These are phyloP conservation scores for Gossypium gossypioides DNA, from an alignment of 441 rosid genomes.

Conservation along the genomic window DNA sequence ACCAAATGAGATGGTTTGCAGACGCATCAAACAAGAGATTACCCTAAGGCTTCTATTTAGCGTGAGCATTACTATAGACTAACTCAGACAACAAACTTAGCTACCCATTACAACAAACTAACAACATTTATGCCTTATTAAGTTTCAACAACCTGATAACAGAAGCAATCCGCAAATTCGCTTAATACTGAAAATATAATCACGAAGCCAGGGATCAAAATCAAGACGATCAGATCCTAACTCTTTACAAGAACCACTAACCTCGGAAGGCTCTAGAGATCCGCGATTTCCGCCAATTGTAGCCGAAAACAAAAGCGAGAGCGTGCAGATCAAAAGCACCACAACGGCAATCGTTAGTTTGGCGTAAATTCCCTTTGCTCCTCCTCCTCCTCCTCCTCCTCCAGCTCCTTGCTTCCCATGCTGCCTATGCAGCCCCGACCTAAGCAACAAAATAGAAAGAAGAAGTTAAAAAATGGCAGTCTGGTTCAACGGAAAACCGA, in stretches of 20 bases:
- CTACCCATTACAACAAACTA: background rate
- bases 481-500: constrained; percentile 5
- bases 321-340: constrained; percentile 68
- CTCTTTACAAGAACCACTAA: constrained; percentile 16
- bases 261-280: constrained; percentile 48
- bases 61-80: background rate
- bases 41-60: background rate
- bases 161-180: background rate
- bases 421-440: constrained; percentile 59
- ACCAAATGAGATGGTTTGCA: background rate
- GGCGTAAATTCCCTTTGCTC: constrained; percentile 44
- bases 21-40: background rate
- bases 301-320: constrained; percentile 49
- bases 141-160: background rate
- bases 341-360: constrained; percentile 55
- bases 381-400: constrained; percentile 20
- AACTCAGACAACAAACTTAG: background rate
- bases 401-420: constrained; percentile 47
- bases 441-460: constrained; percentile 11
- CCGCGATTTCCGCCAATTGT: constrained; percentile 35
- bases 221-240: constrained; percentile 1
- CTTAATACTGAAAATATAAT: background rate
- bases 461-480: background rate
- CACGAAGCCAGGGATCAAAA: background rate
- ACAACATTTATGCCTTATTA: background rate